These are phyloP conservation scores for Allium fistulosum DNA, from an alignment of 106 monocot genomes.

Conservation along the genomic window DNA sequence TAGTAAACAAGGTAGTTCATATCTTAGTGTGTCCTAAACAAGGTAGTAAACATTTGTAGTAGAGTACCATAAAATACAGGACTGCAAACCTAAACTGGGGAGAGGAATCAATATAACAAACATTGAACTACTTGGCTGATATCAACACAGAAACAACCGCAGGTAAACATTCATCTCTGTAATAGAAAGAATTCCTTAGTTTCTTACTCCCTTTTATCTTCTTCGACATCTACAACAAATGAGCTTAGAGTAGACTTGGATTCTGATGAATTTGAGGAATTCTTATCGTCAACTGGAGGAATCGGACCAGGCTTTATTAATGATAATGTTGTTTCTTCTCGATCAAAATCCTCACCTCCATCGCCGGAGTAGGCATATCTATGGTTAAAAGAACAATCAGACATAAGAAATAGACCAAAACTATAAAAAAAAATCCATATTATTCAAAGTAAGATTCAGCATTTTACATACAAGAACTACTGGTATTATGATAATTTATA, in stretches of 20 bases:
- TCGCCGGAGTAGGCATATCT: constrained; percentile 88
- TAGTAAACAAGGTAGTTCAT: too few relatives aligned
- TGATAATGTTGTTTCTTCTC: constrained; percentile 42
- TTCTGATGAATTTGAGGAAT: constrained; percentile 27
- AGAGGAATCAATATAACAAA: too few relatives aligned
- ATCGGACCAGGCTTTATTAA: constrained; percentile 61
- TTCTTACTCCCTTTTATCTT: constrained; percentile 80
- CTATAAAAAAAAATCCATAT: not conserved
- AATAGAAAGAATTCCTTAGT: too few relatives aligned
- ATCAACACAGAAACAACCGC: too few relatives aligned
- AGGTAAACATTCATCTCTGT: too few relatives aligned
- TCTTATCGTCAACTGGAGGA: constrained; percentile 37
- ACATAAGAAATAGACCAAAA: not conserved
- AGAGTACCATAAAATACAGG: too few relatives aligned
- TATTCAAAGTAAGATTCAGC: not conserved
- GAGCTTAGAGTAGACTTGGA: constrained; percentile 24
- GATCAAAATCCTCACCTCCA: constrained; percentile 63
- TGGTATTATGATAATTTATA: too few relatives aligned
- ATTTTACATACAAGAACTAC: not conserved
- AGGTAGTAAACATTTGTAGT: too few relatives aligned
- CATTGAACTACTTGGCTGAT: too few relatives aligned
- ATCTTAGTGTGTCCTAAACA: too few relatives aligned
- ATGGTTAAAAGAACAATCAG: not conserved
- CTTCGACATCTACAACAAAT: constrained; percentile 34
- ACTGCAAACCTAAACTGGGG: too few relatives aligned